Conservation (phyloP, 768 basidiomycete genomes). For the Rossbeevera mucosa region DNA sequence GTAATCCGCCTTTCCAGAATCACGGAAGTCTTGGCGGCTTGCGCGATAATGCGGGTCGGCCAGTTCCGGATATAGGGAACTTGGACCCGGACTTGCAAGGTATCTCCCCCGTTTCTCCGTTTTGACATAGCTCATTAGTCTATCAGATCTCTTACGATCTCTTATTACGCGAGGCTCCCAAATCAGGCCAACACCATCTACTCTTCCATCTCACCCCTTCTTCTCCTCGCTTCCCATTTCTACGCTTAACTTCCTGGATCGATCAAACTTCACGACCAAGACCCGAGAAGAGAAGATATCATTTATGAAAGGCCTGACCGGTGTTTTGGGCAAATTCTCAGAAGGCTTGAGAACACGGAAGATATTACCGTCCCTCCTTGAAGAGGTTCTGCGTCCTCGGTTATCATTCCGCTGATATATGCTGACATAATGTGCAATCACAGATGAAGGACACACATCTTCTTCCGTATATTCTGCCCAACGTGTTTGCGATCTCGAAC, state of each 20-base stretch:
- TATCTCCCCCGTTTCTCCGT: conserved; percentile 21
- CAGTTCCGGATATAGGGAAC: conserved; percentile 56
- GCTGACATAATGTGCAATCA: conserved; percentile 8
- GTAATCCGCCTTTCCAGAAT: conserved; percentile 81
- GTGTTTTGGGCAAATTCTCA: conserved; percentile 80
- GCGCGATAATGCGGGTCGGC: conserved; percentile 63
- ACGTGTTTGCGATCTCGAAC: conserved; percentile 86
- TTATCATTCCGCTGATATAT: not conserved
- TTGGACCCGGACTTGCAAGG: conserved; percentile 74
- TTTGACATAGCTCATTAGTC: conserved; percentile 7
- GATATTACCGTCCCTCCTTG: conserved; percentile 85
- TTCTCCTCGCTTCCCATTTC: conserved; percentile 95
- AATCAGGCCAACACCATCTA: conserved; percentile 69
- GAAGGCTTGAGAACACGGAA: conserved; percentile 84
- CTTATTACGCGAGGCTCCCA: conserved; percentile 77
- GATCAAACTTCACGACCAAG: conserved; percentile 92
- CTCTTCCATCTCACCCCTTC: conserved; percentile 81
- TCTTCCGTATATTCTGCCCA: conserved; percentile 92
- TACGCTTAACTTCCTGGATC: conserved; percentile 92
- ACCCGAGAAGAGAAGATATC: conserved; percentile 93
- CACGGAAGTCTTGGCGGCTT: conserved; percentile 69
- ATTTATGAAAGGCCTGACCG: conserved; percentile 85
- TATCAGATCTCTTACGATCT: conserved; percentile 61
- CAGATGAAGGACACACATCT: conserved; percentile 94
- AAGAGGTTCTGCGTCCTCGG: conserved; percentile 63